phyloP scores from a whole-genome alignment of 768 basidiomycete genomes.

The Hypholoma sublateritium region DNA sequence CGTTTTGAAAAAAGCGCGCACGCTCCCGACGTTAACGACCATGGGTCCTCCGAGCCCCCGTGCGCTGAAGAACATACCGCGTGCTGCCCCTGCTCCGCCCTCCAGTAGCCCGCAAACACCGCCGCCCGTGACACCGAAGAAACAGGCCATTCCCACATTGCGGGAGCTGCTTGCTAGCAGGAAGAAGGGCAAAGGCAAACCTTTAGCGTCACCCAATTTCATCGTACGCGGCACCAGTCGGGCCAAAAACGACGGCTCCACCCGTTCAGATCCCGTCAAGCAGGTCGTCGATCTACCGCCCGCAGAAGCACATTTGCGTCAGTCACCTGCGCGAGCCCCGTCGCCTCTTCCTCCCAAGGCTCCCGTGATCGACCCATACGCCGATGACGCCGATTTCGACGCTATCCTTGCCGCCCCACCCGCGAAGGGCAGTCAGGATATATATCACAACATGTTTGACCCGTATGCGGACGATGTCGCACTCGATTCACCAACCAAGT shows the following conservation, averaged over 20 bases:
- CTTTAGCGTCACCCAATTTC: background rate
- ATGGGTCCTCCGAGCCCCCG: constrained; percentile 1
- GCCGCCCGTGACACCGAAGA: constrained; percentile 15
- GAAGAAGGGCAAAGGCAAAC: constrained; percentile 19
- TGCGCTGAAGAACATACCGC: background rate
- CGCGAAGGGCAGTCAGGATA: constrained; percentile 6
- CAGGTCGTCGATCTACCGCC: too few relatives aligned
- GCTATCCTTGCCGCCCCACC: constrained; percentile 14
- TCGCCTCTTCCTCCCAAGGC: background rate
- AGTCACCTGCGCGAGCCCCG: too few relatives aligned
- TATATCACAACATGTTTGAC: constrained; percentile 3
- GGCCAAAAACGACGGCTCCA: background rate
- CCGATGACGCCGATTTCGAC: constrained; percentile 2
- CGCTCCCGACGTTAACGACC: background rate
- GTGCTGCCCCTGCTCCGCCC: background rate
- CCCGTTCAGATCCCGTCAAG: background rate
- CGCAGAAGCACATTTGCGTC: too few relatives aligned
- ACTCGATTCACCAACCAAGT: constrained; percentile 29
- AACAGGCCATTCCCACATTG: constrained; percentile 32
- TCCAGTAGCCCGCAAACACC: background rate
- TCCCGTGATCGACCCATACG: background rate
- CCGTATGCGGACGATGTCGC: constrained; percentile 11
- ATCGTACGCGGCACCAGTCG: constrained; percentile 5
- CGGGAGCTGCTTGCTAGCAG: constrained; percentile 46
- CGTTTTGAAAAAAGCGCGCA: constrained; percentile 17